Base-by-base conservation (phyloP, 805 yeast genomes). In the Schwanniomyces sp. region DNA sequence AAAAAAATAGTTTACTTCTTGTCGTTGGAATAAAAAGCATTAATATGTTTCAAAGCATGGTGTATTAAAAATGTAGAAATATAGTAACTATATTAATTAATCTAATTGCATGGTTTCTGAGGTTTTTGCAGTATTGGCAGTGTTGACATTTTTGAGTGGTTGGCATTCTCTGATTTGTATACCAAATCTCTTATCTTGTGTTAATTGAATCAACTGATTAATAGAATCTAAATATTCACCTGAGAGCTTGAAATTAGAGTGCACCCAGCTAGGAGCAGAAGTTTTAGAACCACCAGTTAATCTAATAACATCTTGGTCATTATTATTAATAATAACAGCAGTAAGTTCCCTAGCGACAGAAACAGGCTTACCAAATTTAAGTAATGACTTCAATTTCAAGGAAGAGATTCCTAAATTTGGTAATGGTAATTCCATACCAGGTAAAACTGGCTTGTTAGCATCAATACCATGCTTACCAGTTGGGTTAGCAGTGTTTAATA, bases 231-330 rank as follows among this genome's bases (percentile, higher is more conserved):
- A 51, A 47, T 59, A 74, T 6, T 72, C 69, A 40, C 80, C 81
- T 27, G 75, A 66, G 47, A 92, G 68, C 65, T 85, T 85, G 69
- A 74, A 84, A 37, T 79, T 72, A 25, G 96, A 88, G 63, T 91
- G 97, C 39, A 88, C 86, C 94, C 96, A 94, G 55, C 89, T 81
- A 57, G 97, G 91, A 50, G 79, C 77, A 45, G 84, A 77, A 24
- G 85, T 75, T 57, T 78, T 75, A 34, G 74, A 65, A 41, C 96
- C 96, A 41, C 97, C 97, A 25, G 92, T 81, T 53, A 92, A 76
- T 63, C 96, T 80, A 47, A 91, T 66, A 14, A 87, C 71, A 64
- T 88, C 94, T 42, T 72, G 72, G 49, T 72, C 64, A 47, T 61
- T 58, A 5, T 70, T 66, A 40, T 75, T 67, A 18, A 71, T 66